phyloP scores from a whole-genome alignment of 2,329 filamentous ascomycete genomes.

The Didymosphaeria variabile region DNA sequence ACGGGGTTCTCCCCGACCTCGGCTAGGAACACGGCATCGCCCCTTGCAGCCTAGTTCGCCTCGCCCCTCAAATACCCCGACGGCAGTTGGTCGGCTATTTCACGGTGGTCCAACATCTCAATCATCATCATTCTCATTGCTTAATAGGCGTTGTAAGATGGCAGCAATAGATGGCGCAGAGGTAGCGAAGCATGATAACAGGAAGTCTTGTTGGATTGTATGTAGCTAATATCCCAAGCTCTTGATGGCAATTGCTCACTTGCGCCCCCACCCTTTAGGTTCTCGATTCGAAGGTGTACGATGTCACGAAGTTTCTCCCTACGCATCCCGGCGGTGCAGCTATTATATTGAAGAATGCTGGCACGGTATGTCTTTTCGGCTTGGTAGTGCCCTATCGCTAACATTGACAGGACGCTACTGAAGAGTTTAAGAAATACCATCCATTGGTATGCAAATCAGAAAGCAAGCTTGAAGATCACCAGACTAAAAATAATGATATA shows the following conservation, averaged over 20 bases:
- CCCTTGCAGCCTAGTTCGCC: not conserved
- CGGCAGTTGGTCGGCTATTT: slow-evolving; percentile 28
- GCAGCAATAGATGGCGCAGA: slow-evolving; percentile 42
- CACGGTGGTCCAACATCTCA: not conserved
- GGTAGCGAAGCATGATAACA: slow-evolving; percentile 44
- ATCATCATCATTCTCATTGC: slow-evolving; percentile 10
- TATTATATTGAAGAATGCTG: slow-evolving; percentile 51
- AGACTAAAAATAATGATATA: not conserved
- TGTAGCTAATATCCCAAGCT: not conserved
- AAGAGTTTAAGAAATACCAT: slow-evolving; percentile 48
- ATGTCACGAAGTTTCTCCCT: slow-evolving; percentile 70
- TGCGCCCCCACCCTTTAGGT: slow-evolving; percentile 40
- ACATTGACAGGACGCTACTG: slow-evolving; percentile 41
- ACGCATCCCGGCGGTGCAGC: slow-evolving; percentile 69
- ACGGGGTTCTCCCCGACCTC: slow-evolving; percentile 12
- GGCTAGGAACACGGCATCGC: not conserved
- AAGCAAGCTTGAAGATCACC: no score
- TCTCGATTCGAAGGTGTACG: slow-evolving; percentile 72
- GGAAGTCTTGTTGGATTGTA: slow-evolving; percentile 66
- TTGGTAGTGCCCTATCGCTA: slow-evolving; percentile 8
- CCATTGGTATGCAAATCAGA: slow-evolving; percentile 22
- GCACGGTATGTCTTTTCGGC: slow-evolving; percentile 45
- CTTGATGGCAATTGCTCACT: not conserved
- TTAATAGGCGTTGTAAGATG: slow-evolving; percentile 24
- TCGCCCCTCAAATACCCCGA: slow-evolving; percentile 33